Percentiles rank a stretch among this genome's conserved stretches.
Evolutionary conservation across 768 basidiomycete species (phyloP).

Genomic region (Lentinus tigrinus): DNA sequence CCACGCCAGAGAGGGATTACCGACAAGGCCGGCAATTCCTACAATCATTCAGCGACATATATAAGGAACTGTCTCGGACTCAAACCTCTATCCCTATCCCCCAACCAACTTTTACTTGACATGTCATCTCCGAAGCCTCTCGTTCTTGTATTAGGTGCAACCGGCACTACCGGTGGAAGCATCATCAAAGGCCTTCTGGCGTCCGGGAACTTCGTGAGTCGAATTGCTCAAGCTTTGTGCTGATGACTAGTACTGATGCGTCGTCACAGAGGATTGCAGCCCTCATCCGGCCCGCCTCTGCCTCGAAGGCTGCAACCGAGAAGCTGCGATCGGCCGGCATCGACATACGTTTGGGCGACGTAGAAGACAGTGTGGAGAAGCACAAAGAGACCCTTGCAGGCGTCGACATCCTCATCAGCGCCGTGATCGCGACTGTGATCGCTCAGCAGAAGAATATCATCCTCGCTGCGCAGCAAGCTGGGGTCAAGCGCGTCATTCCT

Average conservation of each 20-base stretch:
- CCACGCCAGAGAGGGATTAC: too few species aligned
- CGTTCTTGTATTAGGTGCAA: constrained; percentile 20
- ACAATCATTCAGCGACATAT: too few species aligned
- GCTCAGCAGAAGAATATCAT: too few species aligned
- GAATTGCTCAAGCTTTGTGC: too few species aligned
- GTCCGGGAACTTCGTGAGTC: constrained; percentile 14
- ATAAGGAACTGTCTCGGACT: too few species aligned
- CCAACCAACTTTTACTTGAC: not conserved
- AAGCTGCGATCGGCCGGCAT: constrained; percentile 14
- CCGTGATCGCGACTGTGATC: too few species aligned
- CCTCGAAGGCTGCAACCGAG: constrained; percentile 15
- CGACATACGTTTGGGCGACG: constrained; percentile 19
- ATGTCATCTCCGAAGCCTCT: not conserved
- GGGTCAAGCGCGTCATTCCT: too few species aligned
- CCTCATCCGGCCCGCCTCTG: constrained; percentile 17
- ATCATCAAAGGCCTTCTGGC: constrained; percentile 12
- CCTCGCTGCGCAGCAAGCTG: too few species aligned
- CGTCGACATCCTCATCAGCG: too few species aligned
- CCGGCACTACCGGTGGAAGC: constrained; percentile 16
- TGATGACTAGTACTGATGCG: too few species aligned
- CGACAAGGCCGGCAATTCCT: too few species aligned
- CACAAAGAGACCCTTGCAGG: constrained; percentile 19
- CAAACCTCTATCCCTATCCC: too few species aligned
- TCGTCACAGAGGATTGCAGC: constrained; percentile 14
- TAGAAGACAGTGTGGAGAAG: constrained; percentile 10